Conservation (phyloP, 495 filamentous ascomycete species). For the Chaetomium fimeti region DNA sequence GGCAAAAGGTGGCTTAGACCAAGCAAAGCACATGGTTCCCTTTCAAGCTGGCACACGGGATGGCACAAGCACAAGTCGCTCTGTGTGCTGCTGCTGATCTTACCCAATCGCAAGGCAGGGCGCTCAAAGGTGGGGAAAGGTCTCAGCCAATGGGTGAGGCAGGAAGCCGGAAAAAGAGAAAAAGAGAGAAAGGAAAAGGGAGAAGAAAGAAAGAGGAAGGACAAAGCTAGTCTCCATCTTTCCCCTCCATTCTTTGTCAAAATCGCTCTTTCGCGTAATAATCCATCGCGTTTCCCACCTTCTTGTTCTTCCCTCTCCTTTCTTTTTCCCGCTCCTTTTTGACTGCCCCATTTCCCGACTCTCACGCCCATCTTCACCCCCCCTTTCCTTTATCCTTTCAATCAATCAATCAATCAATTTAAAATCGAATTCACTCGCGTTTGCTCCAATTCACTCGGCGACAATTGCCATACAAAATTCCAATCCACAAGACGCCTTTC, state of each 20-base stretch:
- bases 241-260: constrained; percentile 23
- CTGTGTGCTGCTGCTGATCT: not conserved
- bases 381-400: constrained; percentile 1
- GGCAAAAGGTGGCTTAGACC: not conserved
- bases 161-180: constrained; percentile 16
- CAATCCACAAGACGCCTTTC: not conserved
- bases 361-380: not conserved
- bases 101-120: constrained; percentile 1
- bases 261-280: constrained; percentile 14
- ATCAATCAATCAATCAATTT: constrained; percentile 1
- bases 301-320: constrained; percentile 1
- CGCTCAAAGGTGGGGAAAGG: not conserved
- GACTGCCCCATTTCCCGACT: not conserved
- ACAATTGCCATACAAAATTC: not conserved
- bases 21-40: not conserved
- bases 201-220: constrained; percentile 16
- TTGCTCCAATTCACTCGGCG: not conserved
- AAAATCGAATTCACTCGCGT: not conserved
- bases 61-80: not conserved
- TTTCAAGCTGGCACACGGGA: not conserved
- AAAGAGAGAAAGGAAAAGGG: constrained; percentile 18
- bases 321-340: not conserved
- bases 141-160: not conserved
- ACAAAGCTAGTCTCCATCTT: constrained; percentile 19
- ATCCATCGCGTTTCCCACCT: not conserved